phyloP scores from a whole-genome alignment of 306 rosid species.

The Lathyrus oleraceus region DNA sequence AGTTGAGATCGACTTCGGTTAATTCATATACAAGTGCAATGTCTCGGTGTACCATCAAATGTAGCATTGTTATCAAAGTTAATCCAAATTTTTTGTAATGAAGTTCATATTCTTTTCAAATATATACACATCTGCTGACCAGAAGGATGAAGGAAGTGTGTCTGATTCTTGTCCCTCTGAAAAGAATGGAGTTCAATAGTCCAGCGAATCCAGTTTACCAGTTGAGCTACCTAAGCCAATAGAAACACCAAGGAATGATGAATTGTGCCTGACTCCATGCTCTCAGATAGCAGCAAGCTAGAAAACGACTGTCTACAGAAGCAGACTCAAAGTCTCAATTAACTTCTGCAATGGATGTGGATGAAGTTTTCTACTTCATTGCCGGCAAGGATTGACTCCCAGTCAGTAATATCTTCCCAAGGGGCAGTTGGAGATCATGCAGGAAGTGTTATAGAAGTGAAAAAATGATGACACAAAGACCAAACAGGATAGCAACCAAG shows the following conservation, averaged over 20 bases:
- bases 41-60: no score
- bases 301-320: conserved; percentile 27
- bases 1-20: no score
- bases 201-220: conserved; percentile 38
- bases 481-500: conserved; percentile 46
- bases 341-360: conserved; percentile 49
- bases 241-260: conserved; percentile 42
- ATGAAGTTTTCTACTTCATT: conserved; percentile 45
- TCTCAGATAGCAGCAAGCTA: conserved; percentile 36
- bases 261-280: conserved; percentile 38
- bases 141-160: conserved; percentile 44
- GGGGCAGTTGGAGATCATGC: conserved; percentile 53
- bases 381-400: conserved; percentile 34
- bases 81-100: no score
- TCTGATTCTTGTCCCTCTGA: conserved; percentile 48
- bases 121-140: no score
- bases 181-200: conserved; percentile 47
- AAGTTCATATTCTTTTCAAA: no score
- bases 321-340: conserved; percentile 39
- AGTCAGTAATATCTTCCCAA: conserved; percentile 39
- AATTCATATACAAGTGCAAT: no score
- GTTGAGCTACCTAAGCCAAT: conserved; percentile 38
- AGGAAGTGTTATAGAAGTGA: conserved; percentile 45
- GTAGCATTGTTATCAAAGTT: no score
- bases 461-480: conserved; percentile 33